phyloP scores from a whole-genome alignment of 2,329 filamentous ascomycete genomes.

The Dryadomyces sulphureus region DNA sequence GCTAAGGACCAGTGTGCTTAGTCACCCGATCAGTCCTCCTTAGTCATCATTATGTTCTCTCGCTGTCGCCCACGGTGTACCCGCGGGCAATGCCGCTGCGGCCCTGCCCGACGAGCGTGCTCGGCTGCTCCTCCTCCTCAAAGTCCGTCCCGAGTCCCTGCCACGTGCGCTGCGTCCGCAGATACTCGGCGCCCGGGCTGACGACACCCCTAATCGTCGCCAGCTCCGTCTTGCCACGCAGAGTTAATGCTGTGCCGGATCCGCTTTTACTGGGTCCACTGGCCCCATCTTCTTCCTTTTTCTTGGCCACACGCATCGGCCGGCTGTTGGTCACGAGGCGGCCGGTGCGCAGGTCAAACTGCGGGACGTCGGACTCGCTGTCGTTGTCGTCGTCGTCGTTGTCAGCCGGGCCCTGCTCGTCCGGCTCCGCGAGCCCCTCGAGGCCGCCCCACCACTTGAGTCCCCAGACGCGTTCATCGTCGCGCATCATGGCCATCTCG shows the following conservation, averaged over 20 bases:
- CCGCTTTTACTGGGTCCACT: not conserved
- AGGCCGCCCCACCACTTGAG: slow-evolving; percentile 84
- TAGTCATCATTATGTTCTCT: slow-evolving; percentile 5
- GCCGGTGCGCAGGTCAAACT: slow-evolving; percentile 85
- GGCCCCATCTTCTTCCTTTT: slow-evolving; percentile 6
- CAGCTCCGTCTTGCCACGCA: slow-evolving; percentile 47
- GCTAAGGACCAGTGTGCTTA: too few species aligned
- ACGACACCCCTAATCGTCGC: slow-evolving; percentile 69
- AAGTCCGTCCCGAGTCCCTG: slow-evolving; percentile 79
- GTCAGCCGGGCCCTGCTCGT: slow-evolving; percentile 12
- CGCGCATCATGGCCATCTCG: slow-evolving; percentile 58
- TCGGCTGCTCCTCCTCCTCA: slow-evolving; percentile 22
- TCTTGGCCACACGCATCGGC: slow-evolving; percentile 42
- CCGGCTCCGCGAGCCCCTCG: slow-evolving; percentile 36
- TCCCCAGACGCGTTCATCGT: slow-evolving; percentile 69
- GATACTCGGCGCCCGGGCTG: slow-evolving; percentile 83
- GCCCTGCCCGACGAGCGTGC: slow-evolving; percentile 68
- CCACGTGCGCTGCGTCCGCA: slow-evolving; percentile 77
- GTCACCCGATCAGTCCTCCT: too few species aligned
- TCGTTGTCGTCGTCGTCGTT: slow-evolving; percentile 35
- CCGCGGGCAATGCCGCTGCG: slow-evolving; percentile 77
- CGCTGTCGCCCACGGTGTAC: slow-evolving; percentile 55
- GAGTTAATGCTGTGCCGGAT: slow-evolving; percentile 38
- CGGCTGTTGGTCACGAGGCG: slow-evolving; percentile 65
- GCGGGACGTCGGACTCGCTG: slow-evolving; percentile 53